Evolutionary conservation across 164 flowering plant species (phyloP).

Genomic region (Pachysandra terminalis): DNA sequence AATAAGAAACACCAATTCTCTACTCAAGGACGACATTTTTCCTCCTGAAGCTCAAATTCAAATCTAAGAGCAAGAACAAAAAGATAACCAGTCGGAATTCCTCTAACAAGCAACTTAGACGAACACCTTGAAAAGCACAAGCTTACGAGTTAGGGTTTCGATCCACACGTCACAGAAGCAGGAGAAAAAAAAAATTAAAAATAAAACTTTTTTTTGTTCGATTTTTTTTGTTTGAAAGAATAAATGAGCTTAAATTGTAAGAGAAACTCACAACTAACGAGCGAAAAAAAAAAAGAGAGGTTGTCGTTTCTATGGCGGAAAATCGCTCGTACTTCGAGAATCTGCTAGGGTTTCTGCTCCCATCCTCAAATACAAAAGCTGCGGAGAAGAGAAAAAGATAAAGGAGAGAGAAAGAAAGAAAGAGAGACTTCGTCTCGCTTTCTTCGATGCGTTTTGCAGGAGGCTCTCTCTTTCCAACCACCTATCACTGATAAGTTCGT

Average conservation of each 20-base stretch:
- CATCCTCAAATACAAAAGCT: slow-evolving; percentile 1
- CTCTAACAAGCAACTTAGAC: background rate
- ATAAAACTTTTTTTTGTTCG: background rate
- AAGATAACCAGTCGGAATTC: background rate
- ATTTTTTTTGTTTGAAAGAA: background rate
- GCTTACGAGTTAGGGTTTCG: background rate
- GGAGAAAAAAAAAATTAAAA: background rate
- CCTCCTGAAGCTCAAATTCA: background rate
- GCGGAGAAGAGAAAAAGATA: slow-evolving; percentile 17
- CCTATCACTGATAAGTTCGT: slow-evolving; percentile 28
- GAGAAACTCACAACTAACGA: background rate
- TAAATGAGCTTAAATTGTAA: background rate
- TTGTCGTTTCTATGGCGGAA: background rate
- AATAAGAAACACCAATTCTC: slow-evolving; percentile 90
- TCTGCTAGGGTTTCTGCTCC: slow-evolving; percentile 23
- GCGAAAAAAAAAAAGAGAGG: background rate
- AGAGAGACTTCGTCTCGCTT: slow-evolving; percentile 36
- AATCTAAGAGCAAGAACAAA: slow-evolving; percentile 8
- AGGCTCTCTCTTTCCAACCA: slow-evolving; percentile 24
- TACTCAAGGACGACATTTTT: slow-evolving; percentile 75
- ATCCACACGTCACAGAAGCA: background rate
- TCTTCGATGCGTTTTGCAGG: slow-evolving; percentile 54
- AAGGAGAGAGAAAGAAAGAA: slow-evolving; percentile 19
- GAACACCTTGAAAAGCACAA: background rate
- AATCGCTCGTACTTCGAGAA: slow-evolving; percentile 3